Base-by-base conservation (phyloP, 805 yeast species). In the Zygotorulaspora danielsina region DNA sequence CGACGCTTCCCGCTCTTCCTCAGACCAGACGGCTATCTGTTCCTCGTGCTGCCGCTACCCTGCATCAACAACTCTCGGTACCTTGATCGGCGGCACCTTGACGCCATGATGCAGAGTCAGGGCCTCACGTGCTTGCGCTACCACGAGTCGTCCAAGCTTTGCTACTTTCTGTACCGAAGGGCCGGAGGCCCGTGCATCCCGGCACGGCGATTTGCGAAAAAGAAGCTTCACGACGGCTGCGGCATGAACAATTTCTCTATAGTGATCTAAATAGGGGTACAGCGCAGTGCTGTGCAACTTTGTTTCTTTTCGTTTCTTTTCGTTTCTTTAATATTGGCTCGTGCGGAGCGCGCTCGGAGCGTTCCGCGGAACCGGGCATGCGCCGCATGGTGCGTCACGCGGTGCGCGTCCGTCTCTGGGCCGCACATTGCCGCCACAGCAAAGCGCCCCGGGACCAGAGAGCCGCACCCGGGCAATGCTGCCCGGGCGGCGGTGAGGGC, bases 41-140 rank as follows among this genome's bases (percentile, higher is more conserved):
- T 90, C 55, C 61, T 90, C 9, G 97, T 90, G 5, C 64, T 90
- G 3, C 98, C 98, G 0, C 67, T 84, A 24, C 96, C 97, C 0
- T 90, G 98, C 57, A 67, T 86, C 1, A 59, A 66, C 6, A 89
- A 90, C 58, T 88, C 97, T 0, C 69, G 97, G 32, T 90, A 89
- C 57, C 77, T 81, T 59, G 73, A 75, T 45, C 66, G 69, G 27
- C 56, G 54, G 0, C 60, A 58, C 18, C 63, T 76, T 30, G 48
- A 58, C 1, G 57, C 61, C 1, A 71, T 88, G 9, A 72, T 82
- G 76, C 22, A 43, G 0, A 50, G 67, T 6, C 62, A 86, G n/a
- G 96, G 96, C 0, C 87, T 78, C 46, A 45, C 41, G 6, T 44
- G 66, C 24, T 35, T 70, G 4, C 55, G 66, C 33, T 66, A 70